Evolutionary conservation across 2,329 filamentous ascomycete species (phyloP), one percentile per base, ranked within the genome.

Genomic region (Metarhizium brunneum): DNA sequence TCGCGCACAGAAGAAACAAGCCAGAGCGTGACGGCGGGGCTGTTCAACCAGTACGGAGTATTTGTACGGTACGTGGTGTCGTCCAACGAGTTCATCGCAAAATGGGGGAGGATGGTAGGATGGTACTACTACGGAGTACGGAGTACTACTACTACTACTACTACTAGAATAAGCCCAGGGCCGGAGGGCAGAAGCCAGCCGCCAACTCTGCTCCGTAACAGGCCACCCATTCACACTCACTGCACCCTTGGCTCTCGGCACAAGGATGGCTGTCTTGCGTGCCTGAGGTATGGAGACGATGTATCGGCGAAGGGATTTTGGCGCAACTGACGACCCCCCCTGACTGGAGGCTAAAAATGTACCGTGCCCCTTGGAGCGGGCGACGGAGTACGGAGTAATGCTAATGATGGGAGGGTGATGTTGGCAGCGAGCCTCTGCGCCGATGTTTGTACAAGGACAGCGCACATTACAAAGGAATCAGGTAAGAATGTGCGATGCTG

Each of bases 341-440:
- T 47, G 50, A 29, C 2, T n/a, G 29, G 55, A 43, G 53, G 38
- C 51, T 54, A 47, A 56, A 50, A 54, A 56, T 51, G 47, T 40
- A 47, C 32, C 42, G 54, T 49, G 49, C 43, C 30, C 51, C 42
- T 45, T 20, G 18, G 18, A 25, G 29, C 25, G 40, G 20, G 50
- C 43, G 20, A 29, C 40, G 38, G 50, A 40, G 50, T 25, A 35
- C 32, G 32, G 32, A 35, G 2, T 11, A 11, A 35, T 35, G 5
- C 25, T 25, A 25, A 25, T 25, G 4, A 25, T 25, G 25, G 25
- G 25, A 25, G 25, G 25, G 25, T 25, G 25, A 25, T 25, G 25
- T 25, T 25, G 25, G 25, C 25, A 25, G 25, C 25, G 25, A 25
- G 25, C 25, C 3, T 25, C 25, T 25, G 25, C 25, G 25, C 25